Percentiles rank a stretch among this genome's conserved stretches.
phyloP scores from a whole-genome alignment of 768 basidiomycete species.

The Collybia mongolica region DNA sequence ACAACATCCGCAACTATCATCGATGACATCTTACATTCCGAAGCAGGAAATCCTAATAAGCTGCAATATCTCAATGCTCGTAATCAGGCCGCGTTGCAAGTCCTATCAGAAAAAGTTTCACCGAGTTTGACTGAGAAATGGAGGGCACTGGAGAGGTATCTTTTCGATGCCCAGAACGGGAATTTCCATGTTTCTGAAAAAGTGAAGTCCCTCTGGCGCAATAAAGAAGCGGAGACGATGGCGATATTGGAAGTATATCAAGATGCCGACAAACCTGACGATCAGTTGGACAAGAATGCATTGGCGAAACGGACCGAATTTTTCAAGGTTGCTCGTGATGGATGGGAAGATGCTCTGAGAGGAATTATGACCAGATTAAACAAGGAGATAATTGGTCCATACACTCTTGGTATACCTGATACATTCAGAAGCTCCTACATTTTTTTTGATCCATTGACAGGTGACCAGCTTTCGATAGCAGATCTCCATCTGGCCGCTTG shows the following conservation, averaged over 20 bases:
- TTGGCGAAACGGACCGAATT: constrained; percentile 45
- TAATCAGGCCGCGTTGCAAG: constrained; percentile 47
- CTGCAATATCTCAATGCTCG: constrained; percentile 61
- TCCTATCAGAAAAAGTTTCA: constrained; percentile 40
- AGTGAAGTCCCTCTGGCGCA: constrained; percentile 60
- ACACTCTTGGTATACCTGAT: constrained; percentile 51
- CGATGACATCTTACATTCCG: constrained; percentile 56
- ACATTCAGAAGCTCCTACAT: not conserved
- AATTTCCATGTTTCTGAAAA: constrained; percentile 57
- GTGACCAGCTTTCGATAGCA: constrained; percentile 80
- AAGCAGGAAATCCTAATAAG: constrained; percentile 59
- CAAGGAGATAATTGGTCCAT: constrained; percentile 64
- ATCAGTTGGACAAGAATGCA: constrained; percentile 36
- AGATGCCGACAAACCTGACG: constrained; percentile 37
- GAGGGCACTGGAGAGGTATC: constrained; percentile 44
- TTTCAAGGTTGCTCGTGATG: constrained; percentile 44
- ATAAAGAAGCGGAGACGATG: constrained; percentile 46
- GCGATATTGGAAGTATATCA: constrained; percentile 43
- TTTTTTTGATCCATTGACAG: constrained; percentile 30
- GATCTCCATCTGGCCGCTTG: constrained; percentile 82
- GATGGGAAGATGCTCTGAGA: constrained; percentile 53
- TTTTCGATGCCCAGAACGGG: constrained; percentile 51
- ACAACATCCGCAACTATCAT: constrained; percentile 50
- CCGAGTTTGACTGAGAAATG: constrained; percentile 46
- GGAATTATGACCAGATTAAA: constrained; percentile 46